phyloP scores from a whole-genome alignment of 805 yeast species.

The Candida xyloterini region DNA sequence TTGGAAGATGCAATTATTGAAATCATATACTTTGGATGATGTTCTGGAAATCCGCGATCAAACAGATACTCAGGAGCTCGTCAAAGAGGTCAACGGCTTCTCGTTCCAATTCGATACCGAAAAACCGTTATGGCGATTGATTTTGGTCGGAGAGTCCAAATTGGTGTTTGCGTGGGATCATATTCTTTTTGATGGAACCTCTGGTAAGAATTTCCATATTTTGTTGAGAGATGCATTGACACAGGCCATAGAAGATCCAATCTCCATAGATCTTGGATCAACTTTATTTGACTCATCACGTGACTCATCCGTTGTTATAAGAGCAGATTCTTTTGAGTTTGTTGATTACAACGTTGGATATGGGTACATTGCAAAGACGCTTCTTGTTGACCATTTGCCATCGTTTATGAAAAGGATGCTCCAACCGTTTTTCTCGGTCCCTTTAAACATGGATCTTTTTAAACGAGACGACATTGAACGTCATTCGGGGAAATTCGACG shows the following conservation, averaged over 20 bases:
- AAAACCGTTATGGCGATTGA: conserved; percentile 25
- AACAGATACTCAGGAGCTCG: conserved; percentile 3
- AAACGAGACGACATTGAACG: conserved; percentile 3
- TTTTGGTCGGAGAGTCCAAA: conserved; percentile 13
- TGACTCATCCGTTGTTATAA: background rate
- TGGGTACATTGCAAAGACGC: background rate
- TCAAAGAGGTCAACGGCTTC: conserved; percentile 4
- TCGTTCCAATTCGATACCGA: conserved; percentile 4
- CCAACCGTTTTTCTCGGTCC: conserved; percentile 1
- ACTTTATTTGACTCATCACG: conserved; percentile 5
- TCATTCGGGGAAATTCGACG: conserved; percentile 4
- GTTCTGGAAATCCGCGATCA: conserved; percentile 19
- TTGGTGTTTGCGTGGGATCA: conserved; percentile 30
- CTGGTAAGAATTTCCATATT: conserved; percentile 30
- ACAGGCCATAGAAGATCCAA: conserved; percentile 10
- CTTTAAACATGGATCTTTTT: conserved; percentile 1
- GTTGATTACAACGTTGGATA: background rate
- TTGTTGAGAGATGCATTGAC: conserved; percentile 22
- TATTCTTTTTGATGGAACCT: conserved; percentile 34
- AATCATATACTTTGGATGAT: conserved; percentile 12
- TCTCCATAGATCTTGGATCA: background rate
- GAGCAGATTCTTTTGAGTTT: background rate
- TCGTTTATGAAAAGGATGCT: conserved; percentile 1
- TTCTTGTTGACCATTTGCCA: background rate
- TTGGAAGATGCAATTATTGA: conserved; percentile 4